Evolutionary conservation across 2,329 filamentous ascomycete genomes (phyloP).

Genomic region (Diaporthe aspalathi): DNA sequence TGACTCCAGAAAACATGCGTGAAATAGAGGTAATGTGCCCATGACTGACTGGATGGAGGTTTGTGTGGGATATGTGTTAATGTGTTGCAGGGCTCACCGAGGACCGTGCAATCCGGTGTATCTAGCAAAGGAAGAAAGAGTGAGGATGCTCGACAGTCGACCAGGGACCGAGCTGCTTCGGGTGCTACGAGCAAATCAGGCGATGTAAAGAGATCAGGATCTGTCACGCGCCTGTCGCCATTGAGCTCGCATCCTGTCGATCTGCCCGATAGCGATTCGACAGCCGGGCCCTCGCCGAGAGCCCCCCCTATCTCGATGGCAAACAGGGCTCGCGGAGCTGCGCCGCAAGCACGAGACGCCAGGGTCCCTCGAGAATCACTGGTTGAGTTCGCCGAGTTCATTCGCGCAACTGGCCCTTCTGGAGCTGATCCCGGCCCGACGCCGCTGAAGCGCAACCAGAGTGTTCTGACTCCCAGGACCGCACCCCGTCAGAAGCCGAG

Average conservation of each 20-base stretch:
- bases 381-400: slow-evolving; percentile 88
- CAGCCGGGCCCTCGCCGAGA: slow-evolving; percentile 46
- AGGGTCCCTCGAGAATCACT: slow-evolving; percentile 77
- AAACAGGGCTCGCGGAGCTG: slow-evolving; percentile 48
- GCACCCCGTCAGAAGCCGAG: slow-evolving; percentile 46
- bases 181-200: slow-evolving; percentile 56
- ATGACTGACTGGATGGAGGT: too few species aligned
- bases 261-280: slow-evolving; percentile 43
- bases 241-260: slow-evolving; percentile 51
- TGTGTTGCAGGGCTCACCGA: slow-evolving; percentile 34
- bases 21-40: slow-evolving; percentile 73
- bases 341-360: slow-evolving; percentile 74
- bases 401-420: slow-evolving; percentile 84
- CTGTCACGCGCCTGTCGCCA: slow-evolving; percentile 50
- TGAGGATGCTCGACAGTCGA: slow-evolving; percentile 57
- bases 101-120: slow-evolving; percentile 47
- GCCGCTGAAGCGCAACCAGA: slow-evolving; percentile 37
- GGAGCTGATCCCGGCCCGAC: slow-evolving; percentile 45
- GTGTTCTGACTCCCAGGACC: slow-evolving; percentile 50
- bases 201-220: slow-evolving; percentile 50
- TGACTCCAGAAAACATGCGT: slow-evolving; percentile 83
- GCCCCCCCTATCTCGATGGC: slow-evolving; percentile 48
- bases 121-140: slow-evolving; percentile 57
- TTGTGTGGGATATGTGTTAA: slow-evolving; percentile 25
- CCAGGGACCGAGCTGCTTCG: slow-evolving; percentile 59